Conservation (phyloP, 2,329 filamentous ascomycete species). For the Diaporthe velutina region DNA sequence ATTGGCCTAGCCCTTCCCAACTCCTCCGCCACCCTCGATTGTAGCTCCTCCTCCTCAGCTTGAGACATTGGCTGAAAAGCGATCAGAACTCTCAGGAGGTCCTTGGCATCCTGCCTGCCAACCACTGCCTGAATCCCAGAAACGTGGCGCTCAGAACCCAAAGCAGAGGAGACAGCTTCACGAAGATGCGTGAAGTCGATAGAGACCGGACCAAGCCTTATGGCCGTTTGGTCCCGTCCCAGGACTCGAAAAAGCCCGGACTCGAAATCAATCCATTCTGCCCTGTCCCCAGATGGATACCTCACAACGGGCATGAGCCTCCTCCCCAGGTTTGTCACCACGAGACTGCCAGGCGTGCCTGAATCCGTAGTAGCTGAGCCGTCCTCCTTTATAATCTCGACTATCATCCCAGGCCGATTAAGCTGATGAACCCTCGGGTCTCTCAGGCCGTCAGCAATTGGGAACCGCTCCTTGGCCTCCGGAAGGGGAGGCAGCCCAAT, state of each 20-base stretch:
- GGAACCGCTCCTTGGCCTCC: conserved; percentile 8
- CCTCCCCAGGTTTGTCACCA: conserved; percentile 24
- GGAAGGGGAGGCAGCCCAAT: conserved; percentile 11
- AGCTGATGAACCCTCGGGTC: conserved; percentile 2
- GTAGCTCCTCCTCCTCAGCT: not conserved
- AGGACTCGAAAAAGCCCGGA: conserved; percentile 9
- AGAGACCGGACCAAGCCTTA: conserved; percentile 26
- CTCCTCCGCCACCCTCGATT: not conserved
- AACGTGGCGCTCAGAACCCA: not conserved
- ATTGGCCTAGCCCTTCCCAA: conserved; percentile 10
- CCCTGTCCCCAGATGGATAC: conserved; percentile 29
- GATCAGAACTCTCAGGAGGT: not conserved
- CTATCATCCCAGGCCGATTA: not conserved
- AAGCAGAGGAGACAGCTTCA: not conserved
- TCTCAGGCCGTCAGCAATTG: not conserved
- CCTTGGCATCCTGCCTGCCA: not conserved
- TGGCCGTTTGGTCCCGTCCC: conserved; percentile 1
- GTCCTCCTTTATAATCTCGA: not conserved
- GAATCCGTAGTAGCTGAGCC: not conserved
- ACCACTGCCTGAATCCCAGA: conserved; percentile 12
- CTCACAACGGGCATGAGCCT: conserved; percentile 25
- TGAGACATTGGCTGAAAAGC: not conserved
- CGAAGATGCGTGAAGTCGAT: conserved; percentile 30
- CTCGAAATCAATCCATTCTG: conserved; percentile 11
- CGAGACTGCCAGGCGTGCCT: not conserved